Conservation (phyloP, 768 basidiomycete genomes). For the Jaapia argillacea region DNA sequence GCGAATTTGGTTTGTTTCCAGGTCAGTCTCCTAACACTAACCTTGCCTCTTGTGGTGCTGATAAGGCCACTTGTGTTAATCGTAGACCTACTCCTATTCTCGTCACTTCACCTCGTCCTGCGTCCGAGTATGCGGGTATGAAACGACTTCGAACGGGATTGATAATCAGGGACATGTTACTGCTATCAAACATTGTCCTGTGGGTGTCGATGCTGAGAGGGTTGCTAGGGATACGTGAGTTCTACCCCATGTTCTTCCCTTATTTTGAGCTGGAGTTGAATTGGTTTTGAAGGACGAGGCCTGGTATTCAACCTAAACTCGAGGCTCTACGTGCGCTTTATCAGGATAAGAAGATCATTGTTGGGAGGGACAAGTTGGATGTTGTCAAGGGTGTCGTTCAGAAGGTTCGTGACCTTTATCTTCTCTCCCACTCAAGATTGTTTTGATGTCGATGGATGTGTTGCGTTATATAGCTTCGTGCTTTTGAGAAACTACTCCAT, state of each 20-base stretch:
- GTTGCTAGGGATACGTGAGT: slow-evolving; percentile 71
- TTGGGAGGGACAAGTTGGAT: slow-evolving; percentile 94
- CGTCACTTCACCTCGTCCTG: slow-evolving; percentile 94
- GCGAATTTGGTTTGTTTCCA: slow-evolving; percentile 97
- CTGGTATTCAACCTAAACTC: slow-evolving; percentile 85
- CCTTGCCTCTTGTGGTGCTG: slow-evolving; percentile 1
- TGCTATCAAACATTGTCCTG: slow-evolving; percentile 82
- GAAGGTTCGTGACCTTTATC: slow-evolving; percentile 42
- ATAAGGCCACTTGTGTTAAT: slow-evolving; percentile 18
- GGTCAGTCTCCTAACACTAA: slow-evolving; percentile 7
- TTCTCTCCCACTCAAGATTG: too few species aligned
- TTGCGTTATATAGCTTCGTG: slow-evolving; percentile 52
- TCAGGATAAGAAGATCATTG: slow-evolving; percentile 96
- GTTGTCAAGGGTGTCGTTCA: slow-evolving; percentile 98
- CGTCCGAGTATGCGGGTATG: slow-evolving; percentile 93
- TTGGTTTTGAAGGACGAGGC: slow-evolving; percentile 37
- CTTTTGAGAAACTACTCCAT: slow-evolving; percentile 88
- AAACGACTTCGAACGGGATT: slow-evolving; percentile 56
- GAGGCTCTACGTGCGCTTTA: slow-evolving; percentile 78
- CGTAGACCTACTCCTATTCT: slow-evolving; percentile 91
- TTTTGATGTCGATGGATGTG: not conserved
- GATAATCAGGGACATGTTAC: slow-evolving; percentile 85
- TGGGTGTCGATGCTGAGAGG: slow-evolving; percentile 89
- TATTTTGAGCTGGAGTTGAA: not conserved
- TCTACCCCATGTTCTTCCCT: slow-evolving; percentile 1